Evolutionary conservation across 176 grass and related monocot species (phyloP).

Genomic region (Eragrostis nindensis): DNA sequence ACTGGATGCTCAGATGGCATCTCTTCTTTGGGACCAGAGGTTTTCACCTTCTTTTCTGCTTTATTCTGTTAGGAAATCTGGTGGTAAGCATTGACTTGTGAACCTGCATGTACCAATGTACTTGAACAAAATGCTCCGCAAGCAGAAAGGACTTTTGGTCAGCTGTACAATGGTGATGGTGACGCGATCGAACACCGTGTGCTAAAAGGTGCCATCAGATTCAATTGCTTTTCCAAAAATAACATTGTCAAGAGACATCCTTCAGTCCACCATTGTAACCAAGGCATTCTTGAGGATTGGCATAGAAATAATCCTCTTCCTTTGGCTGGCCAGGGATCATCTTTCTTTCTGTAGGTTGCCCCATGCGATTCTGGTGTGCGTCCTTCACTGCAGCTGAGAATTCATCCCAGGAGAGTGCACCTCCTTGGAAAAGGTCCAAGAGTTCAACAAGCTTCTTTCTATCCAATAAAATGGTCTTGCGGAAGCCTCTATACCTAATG

Average conservation of each 20-base stretch:
- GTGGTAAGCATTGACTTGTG: constrained; percentile 15
- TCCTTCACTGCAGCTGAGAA: constrained; percentile 78
- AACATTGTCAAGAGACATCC: constrained; percentile 31
- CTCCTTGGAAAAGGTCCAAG: constrained; percentile 75
- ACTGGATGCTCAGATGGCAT: not conserved
- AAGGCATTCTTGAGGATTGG: constrained; percentile 88
- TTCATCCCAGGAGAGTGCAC: constrained; percentile 66
- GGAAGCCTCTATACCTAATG: constrained; percentile 67
- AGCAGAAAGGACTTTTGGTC: constrained; percentile 17
- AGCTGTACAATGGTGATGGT: constrained; percentile 41
- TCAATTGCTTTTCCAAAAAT: not conserved
- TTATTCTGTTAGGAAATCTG: constrained; percentile 19
- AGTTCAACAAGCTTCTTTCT: constrained; percentile 82
- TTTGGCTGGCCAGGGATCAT: constrained; percentile 69
- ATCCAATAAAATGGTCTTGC: constrained; percentile 76
- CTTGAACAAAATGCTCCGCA: constrained; percentile 35
- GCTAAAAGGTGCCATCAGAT: not conserved
- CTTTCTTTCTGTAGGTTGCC: constrained; percentile 66
- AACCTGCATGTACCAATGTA: constrained; percentile 35
- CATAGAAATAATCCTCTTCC: constrained; percentile 96
- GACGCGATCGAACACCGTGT: not conserved
- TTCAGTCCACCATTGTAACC: constrained; percentile 30
- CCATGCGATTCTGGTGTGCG: constrained; percentile 70
- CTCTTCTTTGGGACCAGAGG: constrained; percentile 17
- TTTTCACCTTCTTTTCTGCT: constrained; percentile 14